Conservation (phyloP, 1,284 basidiomycete genomes). For the Trichosporon sp. region DNA sequence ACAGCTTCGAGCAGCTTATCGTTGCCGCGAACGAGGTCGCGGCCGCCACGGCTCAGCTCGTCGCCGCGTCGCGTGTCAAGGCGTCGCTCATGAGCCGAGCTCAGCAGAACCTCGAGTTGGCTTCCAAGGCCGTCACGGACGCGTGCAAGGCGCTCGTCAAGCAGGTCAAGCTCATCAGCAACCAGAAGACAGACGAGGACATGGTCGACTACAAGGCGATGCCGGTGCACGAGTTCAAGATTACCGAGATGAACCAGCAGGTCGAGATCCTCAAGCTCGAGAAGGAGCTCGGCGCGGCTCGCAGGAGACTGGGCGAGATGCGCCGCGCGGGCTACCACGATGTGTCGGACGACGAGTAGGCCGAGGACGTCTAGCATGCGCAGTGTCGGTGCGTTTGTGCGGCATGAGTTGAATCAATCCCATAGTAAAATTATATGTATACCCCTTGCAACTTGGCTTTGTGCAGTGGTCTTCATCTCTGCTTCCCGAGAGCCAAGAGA, state of each 20-base stretch:
- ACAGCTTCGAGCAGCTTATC: constrained; percentile 96
- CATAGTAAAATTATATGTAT: not conserved
- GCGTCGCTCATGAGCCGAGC: constrained; percentile 98
- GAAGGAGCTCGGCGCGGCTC: constrained; percentile 85
- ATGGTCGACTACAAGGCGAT: constrained; percentile 84
- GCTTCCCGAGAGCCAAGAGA: too few relatives aligned
- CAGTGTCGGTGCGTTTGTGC: not conserved
- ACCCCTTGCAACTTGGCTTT: not conserved
- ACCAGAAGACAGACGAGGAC: constrained; percentile 72
- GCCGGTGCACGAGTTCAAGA: constrained; percentile 95
- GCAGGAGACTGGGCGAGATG: constrained; percentile 81
- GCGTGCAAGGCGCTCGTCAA: constrained; percentile 96
- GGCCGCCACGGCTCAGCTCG: constrained; percentile 92
- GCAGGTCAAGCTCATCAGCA: constrained; percentile 92
- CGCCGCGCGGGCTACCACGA: constrained; percentile 68
- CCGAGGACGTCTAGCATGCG: not conserved
- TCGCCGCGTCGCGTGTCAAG: constrained; percentile 97
- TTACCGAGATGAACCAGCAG: constrained; percentile 96
- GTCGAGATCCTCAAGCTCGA: constrained; percentile 95
- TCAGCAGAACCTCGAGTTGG: constrained; percentile 90
- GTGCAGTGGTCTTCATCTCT: too few relatives aligned
- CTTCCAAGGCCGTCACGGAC: constrained; percentile 95
- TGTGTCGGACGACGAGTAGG: constrained; percentile 30
- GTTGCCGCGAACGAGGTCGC: constrained; percentile 98
- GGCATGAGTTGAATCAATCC: too few relatives aligned